Percentiles rank a stretch among this genome's conserved stretches.
These are phyloP conservation scores for Apiospora pterosperma DNA, from an alignment of 2,329 filamentous ascomycete species.

Conservation along the genomic window DNA sequence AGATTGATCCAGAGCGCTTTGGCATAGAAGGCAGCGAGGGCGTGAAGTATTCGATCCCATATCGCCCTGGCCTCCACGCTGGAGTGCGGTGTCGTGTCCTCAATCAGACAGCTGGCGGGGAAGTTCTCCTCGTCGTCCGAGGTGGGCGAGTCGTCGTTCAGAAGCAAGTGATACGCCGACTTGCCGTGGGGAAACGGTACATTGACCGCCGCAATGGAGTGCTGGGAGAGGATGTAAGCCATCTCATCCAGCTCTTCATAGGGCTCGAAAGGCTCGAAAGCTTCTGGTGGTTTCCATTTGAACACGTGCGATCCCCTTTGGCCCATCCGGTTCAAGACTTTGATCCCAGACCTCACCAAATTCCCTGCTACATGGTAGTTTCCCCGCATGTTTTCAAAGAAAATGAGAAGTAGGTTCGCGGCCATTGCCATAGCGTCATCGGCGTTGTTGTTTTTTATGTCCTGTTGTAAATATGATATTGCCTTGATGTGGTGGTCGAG, in stretches of 20 bases:
- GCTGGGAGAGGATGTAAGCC: conserved; percentile 21
- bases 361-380: conserved; percentile 24
- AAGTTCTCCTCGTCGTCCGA: conserved; percentile 7
- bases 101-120: conserved; percentile 6
- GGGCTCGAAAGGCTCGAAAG: not conserved
- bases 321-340: conserved; percentile 18
- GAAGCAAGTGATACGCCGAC: conserved; percentile 22
- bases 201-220: conserved; percentile 18
- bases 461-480: conserved; percentile 17
- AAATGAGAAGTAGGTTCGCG: conserved; percentile 24
- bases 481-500: conserved; percentile 23
- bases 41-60: conserved; percentile 18
- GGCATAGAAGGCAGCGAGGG: conserved; percentile 19
- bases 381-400: conserved; percentile 26
- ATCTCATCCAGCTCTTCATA: conserved; percentile 22
- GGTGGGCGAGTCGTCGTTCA: conserved; percentile 15
- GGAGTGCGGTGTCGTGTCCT: conserved; percentile 8
- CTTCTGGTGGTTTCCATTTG: not conserved
- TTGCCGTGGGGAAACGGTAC: conserved; percentile 23
- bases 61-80: conserved; percentile 16
- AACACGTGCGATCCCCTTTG: conserved; percentile 6
- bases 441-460: conserved; percentile 16
- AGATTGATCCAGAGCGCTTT: conserved; percentile 19
- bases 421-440: conserved; percentile 20
- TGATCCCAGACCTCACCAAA: conserved; percentile 23